Percentiles rank a stretch among this genome's conserved stretches.
phyloP scores from a whole-genome alignment of 371 early-diverging fungal genomes.

The Blakeslea trispora region DNA sequence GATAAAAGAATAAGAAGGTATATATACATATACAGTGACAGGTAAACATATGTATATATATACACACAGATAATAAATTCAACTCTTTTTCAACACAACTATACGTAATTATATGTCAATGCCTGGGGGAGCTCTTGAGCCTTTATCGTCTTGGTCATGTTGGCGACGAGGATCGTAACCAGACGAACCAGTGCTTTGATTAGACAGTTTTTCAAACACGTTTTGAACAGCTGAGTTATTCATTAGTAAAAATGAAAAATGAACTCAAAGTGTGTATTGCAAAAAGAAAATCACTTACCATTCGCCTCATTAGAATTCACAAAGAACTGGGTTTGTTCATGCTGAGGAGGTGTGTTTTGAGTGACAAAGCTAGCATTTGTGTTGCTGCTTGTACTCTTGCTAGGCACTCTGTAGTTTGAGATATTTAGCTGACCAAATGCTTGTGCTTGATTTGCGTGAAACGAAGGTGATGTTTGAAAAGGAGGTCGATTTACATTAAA shows the following conservation, averaged over 20 bases:
- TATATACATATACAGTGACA: no score
- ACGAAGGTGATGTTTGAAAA: constrained; percentile 14
- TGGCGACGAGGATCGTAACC: constrained; percentile 22
- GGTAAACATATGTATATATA: no score
- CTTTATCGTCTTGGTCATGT: constrained; percentile 15
- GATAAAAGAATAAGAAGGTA: no score
- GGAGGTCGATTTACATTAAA: constrained; percentile 5
- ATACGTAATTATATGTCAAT: constrained; percentile 14
- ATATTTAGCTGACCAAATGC: constrained; percentile 11
- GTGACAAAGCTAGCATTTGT: constrained; percentile 15
- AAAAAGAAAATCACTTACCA: constrained; percentile 14
- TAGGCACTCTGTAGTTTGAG: constrained; percentile 11
- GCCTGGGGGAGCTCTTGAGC: constrained; percentile 23
- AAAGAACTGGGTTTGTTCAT: constrained; percentile 15
- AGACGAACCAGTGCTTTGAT: constrained; percentile 13
- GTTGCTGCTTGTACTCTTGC: background rate
- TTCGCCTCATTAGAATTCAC: constrained; percentile 14
- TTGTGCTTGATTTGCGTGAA: constrained; percentile 4
- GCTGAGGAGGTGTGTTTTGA: constrained; percentile 12
- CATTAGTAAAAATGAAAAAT: background rate
- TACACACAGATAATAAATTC: no score
- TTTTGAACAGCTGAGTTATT: constrained; percentile 11
- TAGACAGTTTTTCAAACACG: constrained; percentile 16
- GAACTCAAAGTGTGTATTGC: no score
- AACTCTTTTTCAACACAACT: constrained; percentile 1